These are phyloP conservation scores for Artemisia argyi DNA, from an alignment of 129 eudicot species.

Conservation along the genomic window DNA sequence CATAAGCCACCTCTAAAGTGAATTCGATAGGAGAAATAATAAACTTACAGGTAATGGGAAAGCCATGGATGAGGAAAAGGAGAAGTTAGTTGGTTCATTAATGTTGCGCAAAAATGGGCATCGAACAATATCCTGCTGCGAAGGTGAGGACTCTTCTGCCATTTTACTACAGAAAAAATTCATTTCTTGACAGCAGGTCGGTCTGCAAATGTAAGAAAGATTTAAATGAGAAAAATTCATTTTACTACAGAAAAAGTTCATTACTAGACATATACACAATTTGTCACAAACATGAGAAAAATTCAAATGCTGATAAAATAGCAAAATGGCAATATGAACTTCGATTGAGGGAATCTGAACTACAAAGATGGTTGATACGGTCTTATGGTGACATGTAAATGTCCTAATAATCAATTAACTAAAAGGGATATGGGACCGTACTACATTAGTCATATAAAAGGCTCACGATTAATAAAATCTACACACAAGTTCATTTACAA, in stretches of 20 bases:
- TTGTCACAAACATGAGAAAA: neutral
- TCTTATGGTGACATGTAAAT: neutral
- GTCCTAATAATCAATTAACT: neutral
- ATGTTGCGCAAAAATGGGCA: conserved; percentile 93
- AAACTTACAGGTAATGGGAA: conserved; percentile 77
- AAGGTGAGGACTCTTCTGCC: conserved; percentile 55
- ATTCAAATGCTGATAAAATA: neutral
- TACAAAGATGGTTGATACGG: no score
- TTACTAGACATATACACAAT: no score
- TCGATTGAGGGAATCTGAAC: no score
- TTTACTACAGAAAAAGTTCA: no score
- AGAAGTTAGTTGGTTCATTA: conserved; percentile 91
- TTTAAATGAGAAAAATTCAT: neutral
- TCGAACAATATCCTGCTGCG: conserved; percentile 56
- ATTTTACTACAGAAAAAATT: conserved; percentile 54
- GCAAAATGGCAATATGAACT: no score
- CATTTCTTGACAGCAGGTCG: conserved; percentile 44
- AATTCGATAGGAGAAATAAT: conserved; percentile 4
- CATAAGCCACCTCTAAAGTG: neutral
- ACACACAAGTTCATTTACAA: no score
- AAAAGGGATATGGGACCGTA: neutral
- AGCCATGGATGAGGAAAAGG: conserved; percentile 68
- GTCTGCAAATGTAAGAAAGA: conserved; percentile 29
- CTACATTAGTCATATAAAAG: no score
- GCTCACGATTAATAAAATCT: no score